Conservation (phyloP, 2,329 filamentous ascomycete genomes). For the Ceratocystis diversiconidia region DNA sequence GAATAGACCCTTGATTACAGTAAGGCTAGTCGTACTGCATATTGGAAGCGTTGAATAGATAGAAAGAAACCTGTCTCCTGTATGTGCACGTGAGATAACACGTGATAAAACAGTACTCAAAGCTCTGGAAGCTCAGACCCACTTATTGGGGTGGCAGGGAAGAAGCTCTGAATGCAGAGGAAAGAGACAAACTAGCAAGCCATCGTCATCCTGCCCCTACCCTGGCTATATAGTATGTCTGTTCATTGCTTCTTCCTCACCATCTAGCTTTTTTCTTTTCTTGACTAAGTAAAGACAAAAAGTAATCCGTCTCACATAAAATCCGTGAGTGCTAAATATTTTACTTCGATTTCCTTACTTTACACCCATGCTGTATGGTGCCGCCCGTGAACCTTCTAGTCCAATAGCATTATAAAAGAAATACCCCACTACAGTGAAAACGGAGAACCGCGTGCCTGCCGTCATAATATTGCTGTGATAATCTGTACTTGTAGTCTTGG, state of each 20-base stretch:
- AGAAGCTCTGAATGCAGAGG: slow-evolving; percentile 7
- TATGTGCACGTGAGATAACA: not conserved
- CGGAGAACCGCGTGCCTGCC: slow-evolving; percentile 2
- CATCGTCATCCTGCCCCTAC: not conserved
- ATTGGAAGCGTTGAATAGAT: not conserved
- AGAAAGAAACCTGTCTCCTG: too few relatives aligned
- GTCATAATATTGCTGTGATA: slow-evolving; percentile 3
- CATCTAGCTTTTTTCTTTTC: too few relatives aligned
- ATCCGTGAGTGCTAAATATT: too few relatives aligned
- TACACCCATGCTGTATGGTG: too few relatives aligned
- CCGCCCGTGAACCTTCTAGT: not conserved
- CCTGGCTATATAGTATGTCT: not conserved
- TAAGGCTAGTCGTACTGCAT: not conserved
- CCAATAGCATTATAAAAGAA: not conserved
- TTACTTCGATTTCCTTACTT: too few relatives aligned
- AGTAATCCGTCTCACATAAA: too few relatives aligned
- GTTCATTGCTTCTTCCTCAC: too few relatives aligned
- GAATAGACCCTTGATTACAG: not conserved
- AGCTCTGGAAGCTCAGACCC: slow-evolving; percentile 13
- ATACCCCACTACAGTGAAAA: not conserved
- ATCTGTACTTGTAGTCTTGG: not conserved
- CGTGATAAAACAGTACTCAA: not conserved
- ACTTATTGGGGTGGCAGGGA: slow-evolving; percentile 8
- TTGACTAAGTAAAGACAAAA: too few relatives aligned
- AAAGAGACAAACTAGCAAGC: not conserved